A percentile compares a stretch with the other conserved stretches of the same genome.
Evolutionary conservation across 495 filamentous ascomycete genomes (phyloP).

Genomic region (Aspergillus affinis): DNA sequence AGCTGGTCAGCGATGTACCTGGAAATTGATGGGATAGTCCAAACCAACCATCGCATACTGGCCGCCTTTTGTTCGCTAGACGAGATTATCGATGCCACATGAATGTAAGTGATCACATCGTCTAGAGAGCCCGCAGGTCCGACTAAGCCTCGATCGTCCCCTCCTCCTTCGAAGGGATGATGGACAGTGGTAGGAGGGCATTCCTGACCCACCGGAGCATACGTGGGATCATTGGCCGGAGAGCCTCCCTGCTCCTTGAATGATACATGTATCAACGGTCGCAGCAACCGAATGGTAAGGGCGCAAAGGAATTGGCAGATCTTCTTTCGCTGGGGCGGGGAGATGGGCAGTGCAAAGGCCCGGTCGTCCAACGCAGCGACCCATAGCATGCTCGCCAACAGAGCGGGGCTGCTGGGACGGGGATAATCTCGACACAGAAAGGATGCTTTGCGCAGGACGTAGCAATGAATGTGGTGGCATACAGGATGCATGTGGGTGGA

Average conservation of each 20-base stretch:
- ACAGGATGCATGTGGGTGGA: conserved; percentile 83
- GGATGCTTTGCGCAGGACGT: conserved; percentile 85
- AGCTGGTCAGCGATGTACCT: conserved; percentile 8
- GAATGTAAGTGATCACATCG: conserved; percentile 84
- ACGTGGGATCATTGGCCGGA: conserved; percentile 26
- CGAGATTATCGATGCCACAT: conserved; percentile 87
- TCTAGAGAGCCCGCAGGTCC: conserved; percentile 77
- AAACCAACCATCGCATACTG: conserved; percentile 72
- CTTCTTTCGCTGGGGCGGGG: conserved; percentile 80
- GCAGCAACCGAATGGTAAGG: conserved; percentile 79
- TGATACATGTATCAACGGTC: conserved; percentile 75
- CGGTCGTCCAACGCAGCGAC: conserved; percentile 90
- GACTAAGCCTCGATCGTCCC: conserved; percentile 74
- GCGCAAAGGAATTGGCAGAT: conserved; percentile 90
- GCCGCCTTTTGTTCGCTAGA: conserved; percentile 94
- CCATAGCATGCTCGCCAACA: conserved; percentile 94
- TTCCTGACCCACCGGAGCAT: conserved; percentile 27
- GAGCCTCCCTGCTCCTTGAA: conserved; percentile 39
- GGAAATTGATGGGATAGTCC: not conserved
- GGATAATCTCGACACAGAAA: conserved; percentile 79
- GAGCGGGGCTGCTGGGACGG: conserved; percentile 78
- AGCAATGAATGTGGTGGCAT: conserved; percentile 89
- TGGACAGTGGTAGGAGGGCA: conserved; percentile 31
- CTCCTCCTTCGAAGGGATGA: conserved; percentile 59
- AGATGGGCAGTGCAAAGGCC: conserved; percentile 79